Percentiles rank a stretch among this genome's conserved stretches.
Conservation (phyloP, 1,139 yeast genomes). For the Magnusiomyces suaveolens region DNA sequence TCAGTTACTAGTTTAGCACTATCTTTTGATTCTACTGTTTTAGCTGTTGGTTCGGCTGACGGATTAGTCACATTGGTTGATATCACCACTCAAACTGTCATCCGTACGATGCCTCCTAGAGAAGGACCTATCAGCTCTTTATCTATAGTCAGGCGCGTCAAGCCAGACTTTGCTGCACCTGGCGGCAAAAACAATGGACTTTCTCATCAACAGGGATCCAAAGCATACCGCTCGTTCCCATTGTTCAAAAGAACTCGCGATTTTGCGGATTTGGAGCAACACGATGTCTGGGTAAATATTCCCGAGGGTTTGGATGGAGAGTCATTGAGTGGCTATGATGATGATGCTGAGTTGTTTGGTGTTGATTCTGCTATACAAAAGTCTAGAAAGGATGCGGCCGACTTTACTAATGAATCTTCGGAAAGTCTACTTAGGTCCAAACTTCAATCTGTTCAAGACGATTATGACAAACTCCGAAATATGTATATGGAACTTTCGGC, state of each 20-base stretch:
- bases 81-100: slow-evolving; percentile 65
- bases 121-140: slow-evolving; percentile 17
- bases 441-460: slow-evolving; percentile 22
- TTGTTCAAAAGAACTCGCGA: slow-evolving; percentile 23
- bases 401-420: slow-evolving; percentile 5
- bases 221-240: slow-evolving; percentile 18
- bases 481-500: slow-evolving; percentile 20
- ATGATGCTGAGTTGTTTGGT: neutral
- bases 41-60: slow-evolving; percentile 62
- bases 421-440: slow-evolving; percentile 20
- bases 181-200: neutral
- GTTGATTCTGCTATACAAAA: neutral
- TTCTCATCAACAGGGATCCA: neutral
- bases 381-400: slow-evolving; percentile 3
- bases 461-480: slow-evolving; percentile 16
- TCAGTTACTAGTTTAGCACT: slow-evolving; percentile 45
- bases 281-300: slow-evolving; percentile 21
- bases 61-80: slow-evolving; percentile 69
- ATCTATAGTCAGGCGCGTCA: neutral
- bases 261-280: slow-evolving; percentile 17
- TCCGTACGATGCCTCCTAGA: slow-evolving; percentile 53
- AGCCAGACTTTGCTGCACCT: neutral
- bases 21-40: slow-evolving; percentile 65
- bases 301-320: neutral
- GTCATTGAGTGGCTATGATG: neutral